Conservation (phyloP, 352 stramenopile species). For the Thalassiosira delicatula region DNA sequence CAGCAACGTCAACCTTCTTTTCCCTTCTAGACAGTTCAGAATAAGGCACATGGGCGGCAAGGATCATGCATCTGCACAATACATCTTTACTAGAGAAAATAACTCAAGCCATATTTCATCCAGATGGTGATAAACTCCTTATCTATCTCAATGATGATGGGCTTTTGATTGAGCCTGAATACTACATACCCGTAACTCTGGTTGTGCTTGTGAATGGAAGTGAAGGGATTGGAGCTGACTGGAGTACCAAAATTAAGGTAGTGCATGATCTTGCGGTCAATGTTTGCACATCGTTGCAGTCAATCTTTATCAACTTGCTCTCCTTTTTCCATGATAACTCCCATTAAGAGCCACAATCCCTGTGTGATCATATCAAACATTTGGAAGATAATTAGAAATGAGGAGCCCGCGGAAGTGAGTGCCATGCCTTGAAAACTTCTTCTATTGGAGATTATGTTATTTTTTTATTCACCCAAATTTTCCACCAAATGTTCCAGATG, state of each 20-base stretch:
- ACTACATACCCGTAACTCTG: slow-evolving; percentile 96
- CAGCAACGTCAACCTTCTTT: slow-evolving; percentile 98
- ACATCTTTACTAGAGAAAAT: slow-evolving; percentile 98
- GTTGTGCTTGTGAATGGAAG: slow-evolving; percentile 97
- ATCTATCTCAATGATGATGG: slow-evolving; percentile 98
- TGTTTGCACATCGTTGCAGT: too few relatives aligned
- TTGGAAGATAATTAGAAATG: slow-evolving; percentile 83
- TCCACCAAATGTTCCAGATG: too few relatives aligned
- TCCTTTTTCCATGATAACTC: too few relatives aligned
- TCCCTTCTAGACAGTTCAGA: slow-evolving; percentile 97
- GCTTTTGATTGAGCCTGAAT: slow-evolving; percentile 95
- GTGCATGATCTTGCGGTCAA: too few relatives aligned
- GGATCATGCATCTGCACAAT: slow-evolving; percentile 92
- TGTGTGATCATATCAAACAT: slow-evolving; percentile 96
- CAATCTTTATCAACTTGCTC: too few relatives aligned
- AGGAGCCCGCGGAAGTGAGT: slow-evolving; percentile 83
- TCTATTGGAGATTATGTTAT: too few relatives aligned
- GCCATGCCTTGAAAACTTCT: too few relatives aligned
- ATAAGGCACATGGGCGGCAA: slow-evolving; percentile 97
- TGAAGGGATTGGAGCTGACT: slow-evolving; percentile 98
- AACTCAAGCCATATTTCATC: slow-evolving; percentile 95
- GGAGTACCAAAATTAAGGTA: slow-evolving; percentile 87
- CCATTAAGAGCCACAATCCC: slow-evolving; percentile 92
- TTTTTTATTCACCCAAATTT: too few relatives aligned
- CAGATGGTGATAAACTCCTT: slow-evolving; percentile 96